Evolutionary conservation across 1,139 yeast species (phyloP).

Genomic region (Zygoascus meyerae): DNA sequence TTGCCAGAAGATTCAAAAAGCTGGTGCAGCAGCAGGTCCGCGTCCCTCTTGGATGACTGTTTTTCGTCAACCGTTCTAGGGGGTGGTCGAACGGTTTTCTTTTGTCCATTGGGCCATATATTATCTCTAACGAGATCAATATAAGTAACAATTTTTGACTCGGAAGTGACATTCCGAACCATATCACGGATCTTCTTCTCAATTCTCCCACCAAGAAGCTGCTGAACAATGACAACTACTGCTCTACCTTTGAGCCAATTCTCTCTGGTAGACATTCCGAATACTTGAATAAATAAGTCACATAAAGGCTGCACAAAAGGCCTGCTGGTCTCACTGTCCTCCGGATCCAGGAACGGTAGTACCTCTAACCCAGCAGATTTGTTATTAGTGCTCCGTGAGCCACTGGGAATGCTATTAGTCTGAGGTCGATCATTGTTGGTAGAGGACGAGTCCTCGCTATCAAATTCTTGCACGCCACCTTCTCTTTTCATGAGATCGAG

Average conservation of each 20-base stretch:
- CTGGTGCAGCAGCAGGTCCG: slow-evolving; percentile 49
- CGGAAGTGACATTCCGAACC: slow-evolving; percentile 41
- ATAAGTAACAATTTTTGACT: slow-evolving; percentile 45
- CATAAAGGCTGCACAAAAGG: slow-evolving; percentile 79
- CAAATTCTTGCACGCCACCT: slow-evolving; percentile 1
- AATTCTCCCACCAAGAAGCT: slow-evolving; percentile 79
- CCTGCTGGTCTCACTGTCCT: slow-evolving; percentile 31
- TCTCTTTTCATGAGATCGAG: slow-evolving; percentile 18
- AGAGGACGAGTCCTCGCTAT: slow-evolving; percentile 9
- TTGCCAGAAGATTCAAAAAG: slow-evolving; percentile 68
- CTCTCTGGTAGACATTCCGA: slow-evolving; percentile 59
- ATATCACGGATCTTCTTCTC: slow-evolving; percentile 62
- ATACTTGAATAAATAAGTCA: slow-evolving; percentile 64
- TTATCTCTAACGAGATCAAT: slow-evolving; percentile 41
- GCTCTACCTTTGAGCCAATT: slow-evolving; percentile 84
- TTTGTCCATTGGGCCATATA: slow-evolving; percentile 60
- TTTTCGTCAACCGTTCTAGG: slow-evolving; percentile 49
- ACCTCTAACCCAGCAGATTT: slow-evolving; percentile 4
- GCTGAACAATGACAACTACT: slow-evolving; percentile 72
- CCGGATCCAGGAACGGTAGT: slow-evolving; percentile 6
- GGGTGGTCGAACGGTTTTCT: slow-evolving; percentile 20
- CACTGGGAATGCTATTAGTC: neutral
- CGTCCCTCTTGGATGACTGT: slow-evolving; percentile 50
- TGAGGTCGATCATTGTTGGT: neutral
- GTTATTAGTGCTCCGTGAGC: neutral